Evolutionary conservation across 495 filamentous ascomycete species (phyloP), one percentile per base, ranked within the genome.

Genomic region (Annulohypoxylon moriforme): DNA sequence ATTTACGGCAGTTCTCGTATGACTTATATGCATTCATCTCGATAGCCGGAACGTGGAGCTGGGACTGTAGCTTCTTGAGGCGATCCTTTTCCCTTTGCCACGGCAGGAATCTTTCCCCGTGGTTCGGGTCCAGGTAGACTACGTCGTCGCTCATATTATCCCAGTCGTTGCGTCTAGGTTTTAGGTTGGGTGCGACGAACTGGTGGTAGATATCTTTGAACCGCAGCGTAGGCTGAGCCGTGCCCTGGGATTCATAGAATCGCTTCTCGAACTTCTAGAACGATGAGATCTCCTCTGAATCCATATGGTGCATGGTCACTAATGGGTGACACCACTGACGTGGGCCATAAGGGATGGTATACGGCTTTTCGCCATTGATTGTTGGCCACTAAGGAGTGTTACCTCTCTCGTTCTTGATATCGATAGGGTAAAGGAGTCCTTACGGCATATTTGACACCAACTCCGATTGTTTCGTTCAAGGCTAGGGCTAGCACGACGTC

Each of bases 401-500:
- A 56, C 34, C 20, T 20, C 25, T 38, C 22, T 25, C 2, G 3
- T 25, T 50, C 18, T 22, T 50, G 6, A 29, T 29, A 29, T 29
- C 27, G 6, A 22, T 16, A 27, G 4, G 44, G 13, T 16, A 27
- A 25, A 24, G 0, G 52, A 46, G 53, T 36, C 73, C 78, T 74
- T 52, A 83, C 81, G 69, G 82, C 75, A 33, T 80, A 68, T 25
- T 78, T 40, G 11, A 83, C 80, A 0, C 14, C 56, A 11, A 80
- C 33, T 0, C 55, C 66, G 1, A 78, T 60, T 6, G 82, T 83
- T 50, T 90, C 86, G 27, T 82, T 79, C 47, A 93, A 75, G 0
- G 87, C 87, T 57, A 86, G 79, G 27, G 85, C 85, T 38, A 93
- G 80, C 4, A 92, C 81, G 63, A 87, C 86, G 74, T 93, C 92